Base-by-base conservation (phyloP, 345 rosid genomes). In the Arabis hirsuta region DNA sequence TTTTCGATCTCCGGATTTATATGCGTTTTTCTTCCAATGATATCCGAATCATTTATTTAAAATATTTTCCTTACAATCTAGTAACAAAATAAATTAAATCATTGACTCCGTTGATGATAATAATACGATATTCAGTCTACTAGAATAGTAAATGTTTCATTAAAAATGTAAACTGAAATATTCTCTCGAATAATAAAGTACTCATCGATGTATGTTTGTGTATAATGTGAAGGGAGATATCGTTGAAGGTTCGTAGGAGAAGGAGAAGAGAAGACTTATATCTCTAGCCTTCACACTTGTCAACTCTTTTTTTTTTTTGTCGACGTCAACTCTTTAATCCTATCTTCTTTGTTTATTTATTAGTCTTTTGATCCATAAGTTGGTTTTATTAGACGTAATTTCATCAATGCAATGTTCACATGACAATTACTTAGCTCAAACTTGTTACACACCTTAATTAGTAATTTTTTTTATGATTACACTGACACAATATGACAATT, bases 221-320 rank as follows among this genome's bases (percentile, higher is more conserved):
- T 34, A 7, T 34, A 34, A 34, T 34, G 54, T 70, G 71, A 36
- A 8, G 22, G 16, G 45, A 8, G 7, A 65, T 39, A 45, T 75
- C 62, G 46, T 67, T 82, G 86, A 82, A 82, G 84, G 75, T 82
- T 77, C 82, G 68, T 82, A 59, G 29, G 63, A 58, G 63, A 58
- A 59, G 22, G 62, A 57, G 62, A 57, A 57, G 47, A 58, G 29
- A 22, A 50, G 55, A 50, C 63, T 58, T 36, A 36, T 8, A 36
- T 36, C 41, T 36, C 41, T 36, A 36, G 41, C 38, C 38, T 34
- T 58, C 46, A 58, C 63, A 38, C 12, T 38, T 19, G 63, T 58
- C 63, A 58, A 58, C 63, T 38, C 63, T 58, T 5, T 39, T 22
- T 22, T 22, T 22, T 22, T 22, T 22, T 22, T 0, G 24, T 22